Base-by-base conservation (phyloP, 73 alveolate genomes). In the Durusdinium trenchii region DNA sequence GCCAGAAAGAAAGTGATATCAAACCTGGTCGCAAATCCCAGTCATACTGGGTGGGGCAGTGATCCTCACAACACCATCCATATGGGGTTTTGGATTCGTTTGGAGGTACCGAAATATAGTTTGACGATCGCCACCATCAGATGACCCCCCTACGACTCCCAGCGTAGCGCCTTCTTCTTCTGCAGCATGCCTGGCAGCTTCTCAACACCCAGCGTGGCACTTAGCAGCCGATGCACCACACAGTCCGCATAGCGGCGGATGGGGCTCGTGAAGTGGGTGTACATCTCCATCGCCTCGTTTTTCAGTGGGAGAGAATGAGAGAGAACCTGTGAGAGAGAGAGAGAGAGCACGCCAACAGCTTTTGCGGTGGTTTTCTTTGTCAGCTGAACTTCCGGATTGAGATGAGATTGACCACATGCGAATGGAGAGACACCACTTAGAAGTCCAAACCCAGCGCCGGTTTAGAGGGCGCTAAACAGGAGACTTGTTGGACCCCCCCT, bases 201-300 rank as follows among this genome's bases (percentile, higher is more conserved):
- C 52, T 85, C 94, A 45, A 85, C 32, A 78, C 94, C 94, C 69
- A 9, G 48, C n/a, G 79, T 14, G 69, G 92, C 92, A 46, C 71
- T 75, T 50, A 75, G 85, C 5, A 75, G 38, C 6, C 85, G 85
- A 75, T 75, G 85, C 85, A 75, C 99, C 86, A 99, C 95, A 48
- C 99, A 92, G 96, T 99, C 99, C 26, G 99, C 99, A 92, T 99
- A 99, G 84, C 99, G 71, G 94, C 99, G 99, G 94, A 99, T 99
- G 48, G 99, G 99, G 28, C 99, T 99, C 46, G 99, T 99, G 99
- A 99, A 99, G 96, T 99, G 99, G 6, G 99, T 99, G 99, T 99
- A 99, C 73, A 99, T 99, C 71, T 99, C 99, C 95, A 99, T 86
- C 35, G 95, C 95, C 95, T 86, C n/a, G n/a, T n/a, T n/a, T n/a